Base-by-base conservation (phyloP, 1,284 basidiomycete species). In the Mycosarcoma mackinlayi region DNA sequence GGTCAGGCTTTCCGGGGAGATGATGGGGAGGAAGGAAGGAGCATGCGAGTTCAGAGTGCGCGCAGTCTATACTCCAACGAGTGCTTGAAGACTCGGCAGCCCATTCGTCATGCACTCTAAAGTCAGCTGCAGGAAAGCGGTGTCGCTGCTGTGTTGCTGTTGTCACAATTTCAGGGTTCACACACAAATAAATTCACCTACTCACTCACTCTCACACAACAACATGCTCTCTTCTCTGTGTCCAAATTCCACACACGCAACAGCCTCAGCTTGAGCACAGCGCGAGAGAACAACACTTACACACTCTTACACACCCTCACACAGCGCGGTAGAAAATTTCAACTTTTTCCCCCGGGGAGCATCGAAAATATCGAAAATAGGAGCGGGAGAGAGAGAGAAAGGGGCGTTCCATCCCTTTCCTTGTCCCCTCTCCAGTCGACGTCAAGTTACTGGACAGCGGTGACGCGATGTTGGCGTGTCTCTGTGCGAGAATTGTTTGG, bases 271-370 rank as follows among this genome's bases (percentile, higher is more conserved):
- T n/a, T n/a, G n/a, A n/a, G 23, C 37, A 28, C 16, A 28, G 40
- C 37, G 37, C 37, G 37, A 25, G 38, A 50, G 48, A 50, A 37
- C 48, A 50, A 50, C 48, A 50, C 48, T 18, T 18, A 18, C 6
- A 11, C 34, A n/a, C 13, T 16, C 11, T 35, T 16, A 37, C 35
- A 37, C 33, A 27, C 14, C n/a, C 13, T 40, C 39, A 24, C 21
- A 8, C 38, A 27, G 24, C 24, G 39, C 21, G 23, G 21, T 13
- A 11, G 3, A 25, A 27, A 24, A 21, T 1, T 50, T 50, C 48
- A 50, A 50, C 48, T 50, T 50, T 37, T 6, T 31, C 19, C 14
- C 38, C 10, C n/a, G n/a, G n/a, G n/a, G n/a, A n/a, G n/a, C n/a
- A n/a, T n/a, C n/a, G n/a, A n/a, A n/a, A n/a, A n/a, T n/a, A n/a